phyloP scores from a whole-genome alignment of 2,329 filamentous ascomycete species.

The Colletotrichum liaoningense region DNA sequence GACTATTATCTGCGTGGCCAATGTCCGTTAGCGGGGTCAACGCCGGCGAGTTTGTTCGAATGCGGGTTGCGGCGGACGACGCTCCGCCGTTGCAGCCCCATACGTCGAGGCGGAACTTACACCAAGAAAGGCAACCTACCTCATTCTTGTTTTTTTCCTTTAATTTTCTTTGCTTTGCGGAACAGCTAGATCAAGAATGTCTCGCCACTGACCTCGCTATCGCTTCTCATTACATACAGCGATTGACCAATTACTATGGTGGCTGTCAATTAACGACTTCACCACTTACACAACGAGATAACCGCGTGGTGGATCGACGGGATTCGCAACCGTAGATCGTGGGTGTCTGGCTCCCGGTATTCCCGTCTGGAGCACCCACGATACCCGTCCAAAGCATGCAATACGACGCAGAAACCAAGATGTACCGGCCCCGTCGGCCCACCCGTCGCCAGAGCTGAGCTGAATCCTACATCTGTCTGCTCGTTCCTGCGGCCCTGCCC shows the following conservation, averaged over 20 bases:
- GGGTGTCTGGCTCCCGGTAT: not conserved
- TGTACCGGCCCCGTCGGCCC: not conserved
- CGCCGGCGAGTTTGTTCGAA: slow-evolving; percentile 12
- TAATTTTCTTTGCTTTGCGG: not conserved
- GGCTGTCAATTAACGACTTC: not conserved
- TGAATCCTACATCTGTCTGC: not conserved
- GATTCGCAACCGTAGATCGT: slow-evolving; percentile 11
- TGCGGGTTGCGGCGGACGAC: slow-evolving; percentile 24
- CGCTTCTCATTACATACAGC: not conserved
- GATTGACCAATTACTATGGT: not conserved
- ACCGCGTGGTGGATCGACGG: slow-evolving; percentile 1
- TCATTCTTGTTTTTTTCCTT: not conserved
- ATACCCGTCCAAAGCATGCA: slow-evolving; percentile 1
- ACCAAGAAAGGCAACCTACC: not conserved
- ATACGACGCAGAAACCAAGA: slow-evolving; percentile 6
- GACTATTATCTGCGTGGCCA: not conserved
- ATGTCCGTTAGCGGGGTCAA: slow-evolving; percentile 15
- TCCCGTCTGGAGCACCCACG: not conserved
- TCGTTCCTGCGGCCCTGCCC: not conserved
- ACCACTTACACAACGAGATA: not conserved
- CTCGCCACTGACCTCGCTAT: not conserved
- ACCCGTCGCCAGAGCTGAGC: not conserved
- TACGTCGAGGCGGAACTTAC: slow-evolving; percentile 7
- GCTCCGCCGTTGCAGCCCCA: slow-evolving; percentile 31
- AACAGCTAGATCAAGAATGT: not conserved